Conservation (phyloP, 1,284 basidiomycete species). For the Papiliotrema flavescens region DNA sequence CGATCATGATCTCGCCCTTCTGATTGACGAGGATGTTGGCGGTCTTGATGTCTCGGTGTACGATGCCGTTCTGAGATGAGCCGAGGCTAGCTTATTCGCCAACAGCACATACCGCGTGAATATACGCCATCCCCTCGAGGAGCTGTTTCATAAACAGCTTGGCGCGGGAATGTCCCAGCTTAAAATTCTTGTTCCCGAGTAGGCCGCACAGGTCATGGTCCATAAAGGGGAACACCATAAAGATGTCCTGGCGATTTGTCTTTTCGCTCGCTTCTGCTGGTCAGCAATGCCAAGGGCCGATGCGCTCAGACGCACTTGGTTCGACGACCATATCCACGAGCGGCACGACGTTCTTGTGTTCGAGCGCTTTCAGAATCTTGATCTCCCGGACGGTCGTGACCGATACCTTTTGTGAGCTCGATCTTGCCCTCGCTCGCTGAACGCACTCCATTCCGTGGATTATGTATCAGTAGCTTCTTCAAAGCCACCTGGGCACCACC, state of each 20-base stretch:
- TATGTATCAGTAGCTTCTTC: conserved; percentile 81
- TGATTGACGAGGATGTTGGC: conserved; percentile 95
- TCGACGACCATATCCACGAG: conserved; percentile 83
- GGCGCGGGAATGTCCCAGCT: conserved; percentile 74
- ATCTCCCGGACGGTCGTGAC: conserved; percentile 98
- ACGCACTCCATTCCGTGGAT: conserved; percentile 87
- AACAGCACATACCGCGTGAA: conserved; percentile 77
- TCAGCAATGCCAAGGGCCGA: background rate
- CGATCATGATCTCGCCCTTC: conserved; percentile 75
- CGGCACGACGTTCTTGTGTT: conserved; percentile 80
- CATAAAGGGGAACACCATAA: conserved; percentile 99
- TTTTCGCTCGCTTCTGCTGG: background rate
- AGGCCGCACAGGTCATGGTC: conserved; percentile 97
- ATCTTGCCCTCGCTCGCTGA: background rate
- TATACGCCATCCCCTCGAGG: conserved; percentile 88
- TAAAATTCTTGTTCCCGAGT: conserved; percentile 82
- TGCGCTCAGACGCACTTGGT: conserved; percentile 34
- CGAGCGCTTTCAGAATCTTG: conserved; percentile 87
- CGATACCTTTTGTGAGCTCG: conserved; percentile 52
- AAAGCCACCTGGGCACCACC: conserved; percentile 73
- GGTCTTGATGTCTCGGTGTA: conserved; percentile 98
- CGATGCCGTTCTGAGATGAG: conserved; percentile 72
- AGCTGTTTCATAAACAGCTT: conserved; percentile 96
- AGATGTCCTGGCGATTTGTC: conserved; percentile 56
- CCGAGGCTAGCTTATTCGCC: too few species aligned